Base-by-base conservation (phyloP, 2,329 filamentous ascomycete species). In the Botrytis aclada region DNA sequence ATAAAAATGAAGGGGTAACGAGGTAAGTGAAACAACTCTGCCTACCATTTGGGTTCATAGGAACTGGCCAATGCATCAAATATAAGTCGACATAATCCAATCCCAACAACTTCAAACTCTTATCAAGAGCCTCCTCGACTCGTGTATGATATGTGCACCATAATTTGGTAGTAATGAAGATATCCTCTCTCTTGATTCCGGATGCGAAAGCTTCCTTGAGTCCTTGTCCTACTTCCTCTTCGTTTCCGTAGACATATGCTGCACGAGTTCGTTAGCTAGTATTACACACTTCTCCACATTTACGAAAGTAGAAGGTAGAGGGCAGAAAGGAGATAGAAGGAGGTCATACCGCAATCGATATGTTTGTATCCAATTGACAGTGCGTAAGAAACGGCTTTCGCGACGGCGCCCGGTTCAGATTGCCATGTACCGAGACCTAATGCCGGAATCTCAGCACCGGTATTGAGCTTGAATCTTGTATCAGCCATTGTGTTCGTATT, bases 61-160 rank as follows among this genome's bases (percentile, higher is more conserved):
- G 89, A 63, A 94, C 84, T 9, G 93, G 92, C 93, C 93, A 96
- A 84, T 97, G 93, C 85, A 97, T 88, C 54, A 97, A 86, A 81
- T 89, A 94, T 73, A 97, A 84, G 81, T 97, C 94, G 8, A 97
- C 87, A 81, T 97, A 95, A 76, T 94, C 91, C 65, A 96, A 84
- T 2, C 93, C 92, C 51, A 97, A 84, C 74, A 87, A 86, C 83
- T 90, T 88, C 81, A 96, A 84, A 79, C 90, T 92, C 86, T 91
- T 90, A 76, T 93, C 88, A 51, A 96, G 86, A 51, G 87, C 89
- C 78, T 91, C 84, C 82, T 92, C 90, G 9, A 89, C 89, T 10
- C 90, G 86, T 43, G 88, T 88, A 82, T 92, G 90, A 84, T 92
- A 95, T 69, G 92, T 93, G 79, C 90, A 91, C 89, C 89, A 91